Evolutionary conservation across 176 grass and related monocot genomes (phyloP).

Genomic region (Ensete glaucum): DNA sequence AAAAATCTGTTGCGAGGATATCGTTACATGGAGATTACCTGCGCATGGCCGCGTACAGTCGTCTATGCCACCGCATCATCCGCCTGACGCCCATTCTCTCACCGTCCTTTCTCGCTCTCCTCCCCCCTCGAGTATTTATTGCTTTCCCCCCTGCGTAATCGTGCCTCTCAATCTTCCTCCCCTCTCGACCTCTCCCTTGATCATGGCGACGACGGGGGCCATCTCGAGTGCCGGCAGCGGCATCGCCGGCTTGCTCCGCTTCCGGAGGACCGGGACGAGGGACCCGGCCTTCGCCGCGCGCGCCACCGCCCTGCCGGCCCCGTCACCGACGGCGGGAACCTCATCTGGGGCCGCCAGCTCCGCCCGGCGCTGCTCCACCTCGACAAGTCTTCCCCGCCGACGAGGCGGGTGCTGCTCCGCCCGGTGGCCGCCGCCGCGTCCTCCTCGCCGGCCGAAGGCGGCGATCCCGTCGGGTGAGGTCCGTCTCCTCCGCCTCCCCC

Average conservation of each 20-base stretch:
- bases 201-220: conserved; percentile 52
- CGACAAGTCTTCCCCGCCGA: not conserved
- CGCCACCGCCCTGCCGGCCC: not conserved
- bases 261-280: conserved; percentile 24
- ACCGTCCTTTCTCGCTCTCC: not conserved
- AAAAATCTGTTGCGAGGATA: too few species aligned
- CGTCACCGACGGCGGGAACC: conserved; percentile 43
- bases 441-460: conserved; percentile 36
- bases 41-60: too few species aligned
- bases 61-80: too few species aligned
- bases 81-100: too few species aligned
- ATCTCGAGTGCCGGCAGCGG: conserved; percentile 32
- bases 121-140: not conserved
- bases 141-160: not conserved
- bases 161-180: not conserved
- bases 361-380: conserved; percentile 49
- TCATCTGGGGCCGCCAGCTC: conserved; percentile 80
- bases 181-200: not conserved
- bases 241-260: conserved; percentile 31
- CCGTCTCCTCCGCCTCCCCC: conserved; percentile 17
- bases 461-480: conserved; percentile 60
- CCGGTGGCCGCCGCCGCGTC: conserved; percentile 43
- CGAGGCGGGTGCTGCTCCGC: not conserved
- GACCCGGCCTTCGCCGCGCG: not conserved
- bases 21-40: too few species aligned